Evolutionary conservation across 345 rosid genomes (phyloP), one percentile per base, ranked within the genome.

Genomic region (Bretschneidera sinensis): DNA sequence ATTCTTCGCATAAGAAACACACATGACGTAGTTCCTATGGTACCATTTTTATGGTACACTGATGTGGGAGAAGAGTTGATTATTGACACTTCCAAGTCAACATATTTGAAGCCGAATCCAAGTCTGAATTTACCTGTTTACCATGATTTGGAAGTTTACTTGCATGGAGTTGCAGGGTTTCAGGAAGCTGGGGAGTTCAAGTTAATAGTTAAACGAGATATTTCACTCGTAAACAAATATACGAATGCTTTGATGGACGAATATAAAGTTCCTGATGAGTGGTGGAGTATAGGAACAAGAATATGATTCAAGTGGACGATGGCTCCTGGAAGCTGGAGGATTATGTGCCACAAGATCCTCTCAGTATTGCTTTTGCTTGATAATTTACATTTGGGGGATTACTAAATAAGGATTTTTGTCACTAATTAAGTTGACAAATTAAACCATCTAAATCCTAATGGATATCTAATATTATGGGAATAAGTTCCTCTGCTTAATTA

Each of bases 251-350:
- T 86, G 51, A 86, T 77, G 70, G 87, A 86, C 6, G 83, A 83
- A 39, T 81, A 54, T 66, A 64, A 79, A 33, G 76, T 91, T 39
- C 96, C 98, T 0, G 65, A 16, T 16, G 43, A 73, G 0, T 91
- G 98, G 96, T 24, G 85, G 59, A 71, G 54, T 78, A 57, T 8
- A 72, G 60, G 71, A 86, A 88, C 22, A 88, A 83, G 62, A 91
- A 91, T 18, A 83, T 86, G 92, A 85, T 81, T 43, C 94, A 85
- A 53, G 80, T 70, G 53, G 66, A 48, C 0, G 91, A 91, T 64
- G 97, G 94, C 0, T 82, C 86, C 45, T 91, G 96, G 97, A 78
- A 71, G 66, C 71, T 85, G 69, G 66, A 79, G 77, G 97, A 88
- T 60, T 85, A 76, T 57, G 85, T 85, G 59, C 64, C 62, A 64